phyloP scores from a whole-genome alignment of 2,329 filamentous ascomycete genomes.

The Xylaria sp. region DNA sequence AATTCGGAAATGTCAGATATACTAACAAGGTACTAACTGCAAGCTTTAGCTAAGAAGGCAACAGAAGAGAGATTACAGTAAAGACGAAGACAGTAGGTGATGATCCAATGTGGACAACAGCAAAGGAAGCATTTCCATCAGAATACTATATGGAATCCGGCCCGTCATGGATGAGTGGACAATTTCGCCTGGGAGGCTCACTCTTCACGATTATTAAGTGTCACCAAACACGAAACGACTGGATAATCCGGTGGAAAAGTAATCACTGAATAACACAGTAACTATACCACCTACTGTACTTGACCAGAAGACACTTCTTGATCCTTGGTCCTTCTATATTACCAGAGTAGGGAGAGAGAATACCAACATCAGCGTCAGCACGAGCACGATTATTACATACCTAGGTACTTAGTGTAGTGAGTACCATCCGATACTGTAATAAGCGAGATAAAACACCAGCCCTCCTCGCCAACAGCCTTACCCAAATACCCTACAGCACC shows the following conservation, averaged over 20 bases:
- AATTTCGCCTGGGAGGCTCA: background rate
- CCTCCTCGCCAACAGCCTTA: conserved; percentile 36
- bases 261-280: background rate
- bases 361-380: conserved; percentile 12
- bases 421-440: conserved; percentile 10
- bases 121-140: background rate
- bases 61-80: background rate
- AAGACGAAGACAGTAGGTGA: background rate
- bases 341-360: background rate
- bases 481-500: conserved; percentile 13
- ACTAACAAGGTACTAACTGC: background rate
- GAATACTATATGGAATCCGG: conserved; percentile 17
- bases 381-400: conserved; percentile 1
- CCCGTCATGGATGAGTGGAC: background rate
- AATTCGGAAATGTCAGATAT: background rate
- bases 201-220: background rate
- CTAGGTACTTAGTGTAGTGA: conserved; percentile 23
- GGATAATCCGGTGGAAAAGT: background rate
- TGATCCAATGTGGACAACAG: background rate
- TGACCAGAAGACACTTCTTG: background rate
- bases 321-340: conserved; percentile 10
- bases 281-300: background rate
- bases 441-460: conserved; percentile 31
- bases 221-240: background rate
- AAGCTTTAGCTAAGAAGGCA: background rate